Conservation (phyloP, 495 filamentous ascomycete genomes). For the Trichoderma asperelloides region DNA sequence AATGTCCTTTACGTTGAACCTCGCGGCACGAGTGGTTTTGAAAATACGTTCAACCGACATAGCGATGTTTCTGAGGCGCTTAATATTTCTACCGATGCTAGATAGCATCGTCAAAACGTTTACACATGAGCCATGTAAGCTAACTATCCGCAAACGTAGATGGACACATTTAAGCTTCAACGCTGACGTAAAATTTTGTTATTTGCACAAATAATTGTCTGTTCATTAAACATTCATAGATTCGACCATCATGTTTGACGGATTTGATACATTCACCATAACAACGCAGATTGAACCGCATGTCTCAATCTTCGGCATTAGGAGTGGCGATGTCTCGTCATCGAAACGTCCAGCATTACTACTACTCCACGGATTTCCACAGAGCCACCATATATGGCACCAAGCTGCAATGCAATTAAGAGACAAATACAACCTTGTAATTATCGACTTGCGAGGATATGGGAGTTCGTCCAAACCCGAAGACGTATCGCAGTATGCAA, state of each 20-base stretch:
- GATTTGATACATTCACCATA: slow-evolving; percentile 15
- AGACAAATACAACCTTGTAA: slow-evolving; percentile 22
- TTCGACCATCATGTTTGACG: neutral
- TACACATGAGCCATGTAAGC: neutral
- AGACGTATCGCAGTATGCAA: slow-evolving; percentile 19
- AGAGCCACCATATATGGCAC: slow-evolving; percentile 35
- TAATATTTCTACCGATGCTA: neutral
- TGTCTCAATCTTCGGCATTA: slow-evolving; percentile 24
- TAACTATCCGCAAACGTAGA: neutral
- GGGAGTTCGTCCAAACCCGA: slow-evolving; percentile 29
- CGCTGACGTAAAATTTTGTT: neutral
- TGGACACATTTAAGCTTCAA: neutral
- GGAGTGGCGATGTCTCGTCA: slow-evolving; percentile 7
- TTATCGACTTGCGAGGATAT: slow-evolving; percentile 33
- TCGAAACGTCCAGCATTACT: slow-evolving; percentile 24
- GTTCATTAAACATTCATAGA: neutral
- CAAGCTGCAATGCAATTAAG: slow-evolving; percentile 19
- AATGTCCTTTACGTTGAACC: neutral
- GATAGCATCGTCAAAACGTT: neutral
- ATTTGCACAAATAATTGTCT: neutral
- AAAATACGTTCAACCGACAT: too few species aligned
- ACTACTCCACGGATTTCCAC: slow-evolving; percentile 31
- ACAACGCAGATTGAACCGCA: slow-evolving; percentile 13
- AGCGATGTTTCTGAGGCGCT: too few species aligned
- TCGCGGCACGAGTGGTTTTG: too few species aligned